These are phyloP conservation scores for Striga hermonthica DNA, from an alignment of 305 asterid species.

Conservation along the genomic window DNA sequence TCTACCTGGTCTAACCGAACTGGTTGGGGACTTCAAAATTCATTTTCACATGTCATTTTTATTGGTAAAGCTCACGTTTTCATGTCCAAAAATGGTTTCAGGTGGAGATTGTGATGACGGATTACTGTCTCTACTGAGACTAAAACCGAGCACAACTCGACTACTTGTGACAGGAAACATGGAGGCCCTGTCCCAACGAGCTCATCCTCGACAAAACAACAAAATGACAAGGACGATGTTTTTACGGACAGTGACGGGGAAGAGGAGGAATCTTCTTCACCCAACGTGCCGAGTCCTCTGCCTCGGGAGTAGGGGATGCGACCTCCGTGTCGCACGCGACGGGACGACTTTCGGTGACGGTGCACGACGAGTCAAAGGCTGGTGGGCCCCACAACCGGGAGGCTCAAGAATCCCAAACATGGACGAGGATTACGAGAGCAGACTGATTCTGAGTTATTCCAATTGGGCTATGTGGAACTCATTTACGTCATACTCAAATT, in stretches of 20 bases:
- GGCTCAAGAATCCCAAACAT: slow-evolving; percentile 46
- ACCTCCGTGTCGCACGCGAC: slow-evolving; percentile 45
- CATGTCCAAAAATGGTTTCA: too few species aligned
- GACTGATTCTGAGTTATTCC: slow-evolving; percentile 39
- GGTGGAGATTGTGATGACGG: slow-evolving; percentile 87
- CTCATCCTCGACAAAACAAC: slow-evolving; percentile 38
- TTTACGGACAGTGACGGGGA: slow-evolving; percentile 93
- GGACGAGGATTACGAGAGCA: slow-evolving; percentile 78
- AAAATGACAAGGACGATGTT: slow-evolving; percentile 65
- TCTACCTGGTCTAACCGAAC: slow-evolving; percentile 90
- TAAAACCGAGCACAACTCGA: slow-evolving; percentile 34
- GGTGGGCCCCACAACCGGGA: slow-evolving; percentile 36
- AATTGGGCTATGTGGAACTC: too few species aligned
- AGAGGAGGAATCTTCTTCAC: slow-evolving; percentile 41
- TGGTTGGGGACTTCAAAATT: slow-evolving; percentile 87
- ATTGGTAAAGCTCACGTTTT: too few species aligned
- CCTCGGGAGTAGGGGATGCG: slow-evolving; percentile 35
- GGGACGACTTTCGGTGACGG: slow-evolving; percentile 49
- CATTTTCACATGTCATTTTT: slow-evolving; percentile 94
- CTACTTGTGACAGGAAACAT: slow-evolving; percentile 46
- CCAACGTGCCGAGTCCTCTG: slow-evolving; percentile 36
- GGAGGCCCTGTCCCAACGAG: slow-evolving; percentile 39
- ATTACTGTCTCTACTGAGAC: slow-evolving; percentile 48
- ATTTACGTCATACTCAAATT: too few species aligned
- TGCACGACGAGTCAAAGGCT: slow-evolving; percentile 34